phyloP scores from a whole-genome alignment of 495 filamentous ascomycete genomes.

The Astrocystis sublimbata region DNA sequence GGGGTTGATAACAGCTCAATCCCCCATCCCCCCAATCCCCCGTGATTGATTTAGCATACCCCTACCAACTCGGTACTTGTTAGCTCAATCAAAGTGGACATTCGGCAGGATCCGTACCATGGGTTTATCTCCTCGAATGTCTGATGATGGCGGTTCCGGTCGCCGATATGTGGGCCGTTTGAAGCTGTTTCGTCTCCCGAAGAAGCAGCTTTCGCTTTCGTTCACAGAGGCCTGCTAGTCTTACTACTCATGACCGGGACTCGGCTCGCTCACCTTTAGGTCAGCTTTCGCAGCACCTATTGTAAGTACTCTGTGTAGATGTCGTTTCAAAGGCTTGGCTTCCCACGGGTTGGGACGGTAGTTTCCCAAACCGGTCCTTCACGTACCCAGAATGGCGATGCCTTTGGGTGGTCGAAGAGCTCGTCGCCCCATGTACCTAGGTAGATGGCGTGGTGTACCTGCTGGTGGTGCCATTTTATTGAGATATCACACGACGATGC shows the following conservation, averaged over 20 bases:
- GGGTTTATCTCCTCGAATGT: constrained; percentile 17
- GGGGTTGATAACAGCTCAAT: too few species aligned
- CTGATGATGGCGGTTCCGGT: constrained; percentile 15
- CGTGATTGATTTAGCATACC: too few species aligned
- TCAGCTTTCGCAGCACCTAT: not conserved
- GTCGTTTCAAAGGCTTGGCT: constrained; percentile 6
- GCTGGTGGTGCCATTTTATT: constrained; percentile 5
- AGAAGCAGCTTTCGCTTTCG: not conserved
- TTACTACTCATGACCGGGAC: constrained; percentile 2
- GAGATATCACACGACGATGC: constrained; percentile 9
- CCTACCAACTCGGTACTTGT: too few species aligned
- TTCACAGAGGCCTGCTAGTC: not conserved
- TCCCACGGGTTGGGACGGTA: not conserved
- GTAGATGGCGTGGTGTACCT: constrained; percentile 3
- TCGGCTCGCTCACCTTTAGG: not conserved
- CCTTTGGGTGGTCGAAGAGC: not conserved
- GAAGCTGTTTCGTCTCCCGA: constrained; percentile 14
- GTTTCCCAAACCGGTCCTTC: constrained; percentile 7
- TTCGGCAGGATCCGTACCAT: constrained; percentile 12
- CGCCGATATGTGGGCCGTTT: constrained; percentile 19
- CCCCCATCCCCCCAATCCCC: not conserved
- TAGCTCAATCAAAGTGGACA: not conserved
- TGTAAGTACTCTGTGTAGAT: not conserved
- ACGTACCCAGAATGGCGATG: constrained; percentile 1
- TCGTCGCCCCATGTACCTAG: not conserved